Evolutionary conservation across 345 rosid species (phyloP).

Genomic region (Crucihimalaya himalaica): DNA sequence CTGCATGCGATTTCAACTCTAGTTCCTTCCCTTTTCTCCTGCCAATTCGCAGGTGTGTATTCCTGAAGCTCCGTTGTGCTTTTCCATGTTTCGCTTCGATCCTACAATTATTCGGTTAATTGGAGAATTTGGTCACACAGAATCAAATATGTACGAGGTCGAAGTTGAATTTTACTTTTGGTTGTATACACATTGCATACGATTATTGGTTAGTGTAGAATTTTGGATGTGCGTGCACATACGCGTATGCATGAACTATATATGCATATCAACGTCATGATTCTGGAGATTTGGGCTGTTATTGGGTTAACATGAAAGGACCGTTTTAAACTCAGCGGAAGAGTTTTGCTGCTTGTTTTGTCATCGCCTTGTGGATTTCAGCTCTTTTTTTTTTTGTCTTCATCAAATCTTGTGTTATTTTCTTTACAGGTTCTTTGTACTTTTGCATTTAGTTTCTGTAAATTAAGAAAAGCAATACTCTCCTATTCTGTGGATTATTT

Average conservation of each 20-base stretch:
- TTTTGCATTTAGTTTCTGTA: not conserved
- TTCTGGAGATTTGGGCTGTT: not conserved
- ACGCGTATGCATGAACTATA: not conserved
- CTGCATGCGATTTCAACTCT: conserved; percentile 30
- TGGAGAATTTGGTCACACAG: not conserved
- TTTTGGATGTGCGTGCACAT: not conserved
- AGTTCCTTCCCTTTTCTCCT: not conserved
- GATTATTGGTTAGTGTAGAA: not conserved
- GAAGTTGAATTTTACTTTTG: not conserved
- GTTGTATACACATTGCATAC: not conserved
- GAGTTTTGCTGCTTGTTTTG: not conserved
- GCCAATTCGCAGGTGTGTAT: conserved; percentile 28
- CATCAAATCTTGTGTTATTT: not conserved
- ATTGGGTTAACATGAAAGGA: not conserved
- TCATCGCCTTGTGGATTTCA: not conserved
- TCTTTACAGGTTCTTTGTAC: not conserved
- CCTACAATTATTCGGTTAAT: not conserved
- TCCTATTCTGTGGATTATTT: not conserved
- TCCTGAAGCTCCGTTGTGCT: not conserved
- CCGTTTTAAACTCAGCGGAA: not conserved
- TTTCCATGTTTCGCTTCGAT: not conserved
- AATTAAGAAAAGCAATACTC: not conserved
- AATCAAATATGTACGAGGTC: not conserved
- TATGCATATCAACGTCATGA: not conserved
- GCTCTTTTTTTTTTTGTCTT: not conserved